Evolutionary conservation across 2,329 filamentous ascomycete genomes (phyloP), one percentile per base, ranked within the genome.

Genomic region (Fusarium continuum): DNA sequence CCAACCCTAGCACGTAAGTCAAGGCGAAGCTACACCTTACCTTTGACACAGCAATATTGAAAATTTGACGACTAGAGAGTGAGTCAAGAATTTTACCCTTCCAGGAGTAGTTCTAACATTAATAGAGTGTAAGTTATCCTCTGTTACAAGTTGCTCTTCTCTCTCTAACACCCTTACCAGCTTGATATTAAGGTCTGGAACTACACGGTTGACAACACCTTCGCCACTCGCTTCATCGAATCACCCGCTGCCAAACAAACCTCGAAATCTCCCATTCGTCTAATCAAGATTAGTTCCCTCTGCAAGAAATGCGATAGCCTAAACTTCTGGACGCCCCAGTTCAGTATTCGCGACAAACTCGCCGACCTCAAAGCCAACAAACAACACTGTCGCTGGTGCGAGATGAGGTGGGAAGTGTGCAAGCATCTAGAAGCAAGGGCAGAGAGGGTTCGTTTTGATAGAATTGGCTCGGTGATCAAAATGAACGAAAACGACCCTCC

Each of bases 401-500:
- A 19, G 7, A 47, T 61, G 46, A 52, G 47, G 14, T 61, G 57
- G 57, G 38, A 49, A 13, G 47, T 22, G 1, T 53, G 41, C 26
- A 57, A 61, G 4, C 25, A 56, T 49, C 47, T 53, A 6, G 47
- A 47, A 26, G 16, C 19, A 4, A 13, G 14, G 5, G 14, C 43
- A n/a, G 25, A 26, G 9, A 22, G 17, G 3, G 43, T 35, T 1
- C n/a, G 26, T 6, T 53, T 61, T 8, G 26, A 49, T 4, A 44
- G 47, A 16, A 4, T 45, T 26, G 47, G 36, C 4, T 25, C 57
- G 4, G 41, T 56, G 5, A 40, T 61, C 6, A 57, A 52, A 3
- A 16, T 61, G 11, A 57, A 61, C 19, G 57, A 51, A 19, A 53
- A 8, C 10, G 56, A 56, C 10, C 53, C 45, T 5, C 57, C 53